Conservation (phyloP, 2,329 filamentous ascomycete species). For the Fusarium fracticaudum region DNA sequence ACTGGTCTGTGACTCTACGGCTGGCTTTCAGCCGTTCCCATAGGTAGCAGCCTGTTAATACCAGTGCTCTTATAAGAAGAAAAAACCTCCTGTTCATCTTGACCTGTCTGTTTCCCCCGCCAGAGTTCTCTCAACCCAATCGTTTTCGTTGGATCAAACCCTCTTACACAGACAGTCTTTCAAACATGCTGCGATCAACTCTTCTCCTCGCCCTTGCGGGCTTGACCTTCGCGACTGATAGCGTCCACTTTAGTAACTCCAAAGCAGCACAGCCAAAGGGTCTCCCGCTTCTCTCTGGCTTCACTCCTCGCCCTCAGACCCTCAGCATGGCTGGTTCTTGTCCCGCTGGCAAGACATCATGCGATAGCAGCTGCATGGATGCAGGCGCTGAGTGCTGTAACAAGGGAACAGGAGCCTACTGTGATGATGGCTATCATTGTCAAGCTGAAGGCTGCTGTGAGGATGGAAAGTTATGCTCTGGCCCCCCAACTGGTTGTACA, state of each 20-base stretch:
- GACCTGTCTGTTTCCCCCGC: neutral
- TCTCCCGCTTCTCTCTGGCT: constrained; percentile 37
- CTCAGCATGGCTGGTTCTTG: constrained; percentile 36
- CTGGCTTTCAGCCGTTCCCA: constrained; percentile 14
- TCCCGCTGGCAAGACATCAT: constrained; percentile 32
- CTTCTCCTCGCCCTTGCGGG: constrained; percentile 42
- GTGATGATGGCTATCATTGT: constrained; percentile 46
- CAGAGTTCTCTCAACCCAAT: neutral
- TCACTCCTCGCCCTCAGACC: constrained; percentile 27
- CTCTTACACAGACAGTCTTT: neutral
- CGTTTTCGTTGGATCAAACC: neutral
- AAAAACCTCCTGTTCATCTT: neutral
- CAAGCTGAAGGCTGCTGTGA: constrained; percentile 46
- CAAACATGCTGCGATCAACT: constrained; percentile 39
- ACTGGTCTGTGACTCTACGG: constrained; percentile 6
- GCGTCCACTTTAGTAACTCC: constrained; percentile 26
- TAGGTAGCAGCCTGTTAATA: constrained; percentile 1
- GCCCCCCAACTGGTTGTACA: constrained; percentile 41
- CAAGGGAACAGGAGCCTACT: constrained; percentile 44
- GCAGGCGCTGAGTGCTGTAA: constrained; percentile 44
- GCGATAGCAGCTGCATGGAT: constrained; percentile 47
- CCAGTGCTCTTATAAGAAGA: constrained; percentile 28
- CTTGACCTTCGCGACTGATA: constrained; percentile 34
- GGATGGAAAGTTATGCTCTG: constrained; percentile 45
- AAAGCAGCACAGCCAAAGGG: constrained; percentile 15